Percentiles rank a stretch among this genome's conserved stretches.
phyloP scores from a whole-genome alignment of 768 basidiomycete genomes.

The Cystofilobasidium capitatum region DNA sequence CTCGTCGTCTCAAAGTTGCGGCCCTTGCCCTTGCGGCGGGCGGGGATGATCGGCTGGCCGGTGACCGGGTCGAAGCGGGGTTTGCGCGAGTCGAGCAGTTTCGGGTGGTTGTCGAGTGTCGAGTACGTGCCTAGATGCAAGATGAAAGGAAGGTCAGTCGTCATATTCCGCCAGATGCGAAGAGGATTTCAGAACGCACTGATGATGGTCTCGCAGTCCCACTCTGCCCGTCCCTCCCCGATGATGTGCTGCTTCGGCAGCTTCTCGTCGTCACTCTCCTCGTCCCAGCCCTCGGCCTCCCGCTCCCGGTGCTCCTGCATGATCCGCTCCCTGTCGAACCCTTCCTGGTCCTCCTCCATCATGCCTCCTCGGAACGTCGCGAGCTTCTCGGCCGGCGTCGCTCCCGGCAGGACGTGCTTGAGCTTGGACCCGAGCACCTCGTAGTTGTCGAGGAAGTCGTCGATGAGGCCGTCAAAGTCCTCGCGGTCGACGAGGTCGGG shows the following conservation, averaged over 20 bases:
- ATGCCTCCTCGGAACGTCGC: constrained; percentile 67
- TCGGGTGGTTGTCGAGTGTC: constrained; percentile 96
- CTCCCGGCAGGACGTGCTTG: constrained; percentile 62
- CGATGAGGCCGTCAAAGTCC: constrained; percentile 83
- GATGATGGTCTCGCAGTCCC: constrained; percentile 95
- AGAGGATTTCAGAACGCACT: constrained; percentile 49
- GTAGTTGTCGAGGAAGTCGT: constrained; percentile 85
- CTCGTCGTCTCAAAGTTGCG: constrained; percentile 3
- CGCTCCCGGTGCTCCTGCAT: constrained; percentile 36
- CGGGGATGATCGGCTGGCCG: constrained; percentile 54
- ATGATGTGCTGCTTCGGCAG: constrained; percentile 47
- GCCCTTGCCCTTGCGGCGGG: constrained; percentile 12
- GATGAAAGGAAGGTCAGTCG: not conserved
- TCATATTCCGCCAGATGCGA: not conserved
- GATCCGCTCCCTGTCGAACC: constrained; percentile 30
- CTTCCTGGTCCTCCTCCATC: constrained; percentile 46
- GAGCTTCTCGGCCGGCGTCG: constrained; percentile 66
- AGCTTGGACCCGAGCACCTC: constrained; percentile 75
- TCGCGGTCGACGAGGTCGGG: constrained; percentile 70
- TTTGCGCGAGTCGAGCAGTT: constrained; percentile 57
- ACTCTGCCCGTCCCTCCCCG: constrained; percentile 54
- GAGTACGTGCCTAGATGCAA: constrained; percentile 68
- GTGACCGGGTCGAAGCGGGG: constrained; percentile 67
- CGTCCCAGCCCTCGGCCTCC: constrained; percentile 44
- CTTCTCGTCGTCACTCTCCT: constrained; percentile 38